These are phyloP conservation scores for Lactarius deliciosus DNA, from an alignment of 768 basidiomycete genomes.

Conservation along the genomic window DNA sequence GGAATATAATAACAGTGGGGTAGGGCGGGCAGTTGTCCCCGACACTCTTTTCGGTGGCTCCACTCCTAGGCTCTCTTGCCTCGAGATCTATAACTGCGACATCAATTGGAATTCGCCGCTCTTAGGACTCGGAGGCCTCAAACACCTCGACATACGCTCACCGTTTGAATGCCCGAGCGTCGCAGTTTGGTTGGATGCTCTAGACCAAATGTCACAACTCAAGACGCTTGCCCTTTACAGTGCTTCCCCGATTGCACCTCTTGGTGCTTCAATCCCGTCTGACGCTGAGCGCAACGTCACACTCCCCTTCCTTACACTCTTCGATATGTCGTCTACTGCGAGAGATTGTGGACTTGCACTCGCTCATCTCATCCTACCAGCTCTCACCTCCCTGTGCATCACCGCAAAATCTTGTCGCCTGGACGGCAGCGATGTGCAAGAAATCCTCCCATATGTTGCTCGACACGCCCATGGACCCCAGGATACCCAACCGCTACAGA, in stretches of 20 bases:
- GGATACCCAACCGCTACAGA: conserved; percentile 13
- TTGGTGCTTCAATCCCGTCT: background rate
- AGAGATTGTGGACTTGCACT: conserved; percentile 6
- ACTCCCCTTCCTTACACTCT: conserved; percentile 3
- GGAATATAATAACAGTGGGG: background rate
- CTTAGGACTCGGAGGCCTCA: background rate
- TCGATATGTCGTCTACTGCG: background rate
- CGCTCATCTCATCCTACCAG: conserved; percentile 18
- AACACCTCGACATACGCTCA: background rate
- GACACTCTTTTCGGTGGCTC: background rate
- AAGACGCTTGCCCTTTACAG: background rate
- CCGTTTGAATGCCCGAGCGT: conserved; percentile 1
- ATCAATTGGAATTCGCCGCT: conserved; percentile 11
- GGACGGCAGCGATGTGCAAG: conserved; percentile 1
- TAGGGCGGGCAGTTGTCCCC: background rate
- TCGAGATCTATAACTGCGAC: conserved; percentile 6
- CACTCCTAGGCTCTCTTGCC: conserved; percentile 6
- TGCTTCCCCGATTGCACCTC: background rate
- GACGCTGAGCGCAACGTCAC: background rate
- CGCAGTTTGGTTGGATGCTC: conserved; percentile 6
- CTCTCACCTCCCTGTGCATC: background rate
- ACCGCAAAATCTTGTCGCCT: background rate
- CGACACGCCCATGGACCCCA: conserved; percentile 6
- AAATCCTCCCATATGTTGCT: conserved; percentile 1
- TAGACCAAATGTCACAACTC: background rate